Evolutionary conservation across 1,284 basidiomycete species (phyloP).

Genomic region (Puccinia coronata): DNA sequence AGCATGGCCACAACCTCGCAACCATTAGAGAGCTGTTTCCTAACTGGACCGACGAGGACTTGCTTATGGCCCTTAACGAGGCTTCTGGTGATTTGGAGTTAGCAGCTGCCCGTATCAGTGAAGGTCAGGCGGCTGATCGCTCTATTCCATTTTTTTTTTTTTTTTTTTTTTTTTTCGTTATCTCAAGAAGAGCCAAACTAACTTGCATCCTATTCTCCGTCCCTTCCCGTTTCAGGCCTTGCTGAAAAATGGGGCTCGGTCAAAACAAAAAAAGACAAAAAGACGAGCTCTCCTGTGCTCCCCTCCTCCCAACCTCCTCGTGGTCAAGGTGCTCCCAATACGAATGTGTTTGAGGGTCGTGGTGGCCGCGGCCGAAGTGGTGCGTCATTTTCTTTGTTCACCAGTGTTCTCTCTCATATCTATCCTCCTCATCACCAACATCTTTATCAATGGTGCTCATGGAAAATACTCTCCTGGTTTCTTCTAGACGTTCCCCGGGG

Average conservation of each 20-base stretch:
- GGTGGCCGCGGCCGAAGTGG: slow-evolving; percentile 43
- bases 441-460: background rate
- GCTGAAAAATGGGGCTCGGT: slow-evolving; percentile 83
- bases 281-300: slow-evolving; percentile 16
- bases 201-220: background rate
- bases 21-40: slow-evolving; percentile 69
- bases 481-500: slow-evolving; percentile 36
- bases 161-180: too few species aligned
- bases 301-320: slow-evolving; percentile 18
- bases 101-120: slow-evolving; percentile 74
- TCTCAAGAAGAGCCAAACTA: background rate
- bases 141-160: slow-evolving; percentile 2
- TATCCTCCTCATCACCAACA: background rate
- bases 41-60: slow-evolving; percentile 75
- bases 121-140: slow-evolving; percentile 64
- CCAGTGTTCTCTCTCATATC: background rate
- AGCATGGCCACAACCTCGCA: slow-evolving; percentile 44
- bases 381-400: slow-evolving; percentile 3
- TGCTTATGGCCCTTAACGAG: slow-evolving; percentile 73
- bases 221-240: slow-evolving; percentile 64
- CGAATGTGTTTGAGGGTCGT: slow-evolving; percentile 7
- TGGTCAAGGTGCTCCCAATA: background rate
- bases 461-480: background rate
- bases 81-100: slow-evolving; percentile 72
- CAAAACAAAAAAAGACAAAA: slow-evolving; percentile 77